A percentile compares a stretch with the other conserved stretches of the same genome.
Evolutionary conservation across 352 stramenopile species (phyloP).

Genomic region (Phytophthora pini): DNA sequence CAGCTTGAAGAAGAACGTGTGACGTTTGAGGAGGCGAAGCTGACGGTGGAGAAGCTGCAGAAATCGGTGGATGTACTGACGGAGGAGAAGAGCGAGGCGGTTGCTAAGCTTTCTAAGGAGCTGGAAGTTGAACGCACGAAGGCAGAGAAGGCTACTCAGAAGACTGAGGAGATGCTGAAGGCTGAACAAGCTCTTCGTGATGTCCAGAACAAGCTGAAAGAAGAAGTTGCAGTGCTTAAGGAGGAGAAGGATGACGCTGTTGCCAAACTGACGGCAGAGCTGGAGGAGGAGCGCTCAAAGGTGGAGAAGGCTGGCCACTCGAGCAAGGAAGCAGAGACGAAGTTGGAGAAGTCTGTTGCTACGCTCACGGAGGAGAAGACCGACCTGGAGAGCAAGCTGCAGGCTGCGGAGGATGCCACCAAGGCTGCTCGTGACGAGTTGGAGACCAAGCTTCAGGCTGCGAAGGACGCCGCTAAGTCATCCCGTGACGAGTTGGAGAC

Average conservation of each 20-base stretch:
- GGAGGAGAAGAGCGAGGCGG: constrained; percentile 32
- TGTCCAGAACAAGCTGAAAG: constrained; percentile 35
- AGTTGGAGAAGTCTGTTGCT: constrained; percentile 30
- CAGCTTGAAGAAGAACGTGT: constrained; percentile 29
- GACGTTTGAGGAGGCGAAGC: constrained; percentile 22
- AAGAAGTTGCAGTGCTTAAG: constrained; percentile 21
- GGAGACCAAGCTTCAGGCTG: constrained; percentile 10
- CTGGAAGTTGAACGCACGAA: constrained; percentile 30
- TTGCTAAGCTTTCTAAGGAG: constrained; percentile 30
- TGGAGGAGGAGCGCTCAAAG: constrained; percentile 32
- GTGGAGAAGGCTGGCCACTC: constrained; percentile 20
- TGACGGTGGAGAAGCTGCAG: constrained; percentile 25
- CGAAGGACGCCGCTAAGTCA: constrained; percentile 4
- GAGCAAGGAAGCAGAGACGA: constrained; percentile 17
- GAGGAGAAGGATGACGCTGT: constrained; percentile 33
- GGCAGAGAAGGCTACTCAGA: constrained; percentile 17
- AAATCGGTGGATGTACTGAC: constrained; percentile 24
- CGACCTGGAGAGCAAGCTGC: constrained; percentile 21
- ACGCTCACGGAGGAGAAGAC: constrained; percentile 28
- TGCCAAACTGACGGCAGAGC: constrained; percentile 38
- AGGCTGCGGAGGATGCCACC: constrained; percentile 19
- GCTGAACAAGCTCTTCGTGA: constrained; percentile 30
- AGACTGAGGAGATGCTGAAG: constrained; percentile 26
- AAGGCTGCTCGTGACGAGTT: constrained; percentile 24
- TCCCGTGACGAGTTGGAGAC: constrained; percentile 9